Evolutionary conservation across 1,139 yeast species (phyloP).

Genomic region (Geotrichum carabidarum): DNA sequence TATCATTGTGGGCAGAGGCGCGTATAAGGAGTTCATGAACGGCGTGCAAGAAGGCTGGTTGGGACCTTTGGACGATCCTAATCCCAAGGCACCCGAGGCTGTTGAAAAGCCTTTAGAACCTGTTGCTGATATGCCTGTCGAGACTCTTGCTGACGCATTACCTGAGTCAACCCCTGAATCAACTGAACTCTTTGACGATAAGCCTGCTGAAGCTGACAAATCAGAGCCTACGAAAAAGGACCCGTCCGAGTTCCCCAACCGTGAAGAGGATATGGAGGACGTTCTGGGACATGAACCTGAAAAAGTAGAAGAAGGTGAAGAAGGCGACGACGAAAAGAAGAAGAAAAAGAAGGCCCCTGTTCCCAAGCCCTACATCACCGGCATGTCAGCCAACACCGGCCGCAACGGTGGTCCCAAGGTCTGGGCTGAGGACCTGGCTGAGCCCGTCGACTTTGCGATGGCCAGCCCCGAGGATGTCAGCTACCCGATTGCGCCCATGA

Average conservation of each 20-base stretch:
- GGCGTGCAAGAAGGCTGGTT: conserved; percentile 93
- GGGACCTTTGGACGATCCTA: conserved; percentile 79
- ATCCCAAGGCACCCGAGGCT: conserved; percentile 14
- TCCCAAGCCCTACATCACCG: conserved; percentile 63
- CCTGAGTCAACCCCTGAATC: conserved; percentile 8
- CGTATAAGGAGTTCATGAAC: conserved; percentile 82
- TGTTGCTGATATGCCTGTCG: conserved; percentile 11
- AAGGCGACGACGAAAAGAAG: conserved; percentile 30
- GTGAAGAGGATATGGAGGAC: conserved; percentile 25
- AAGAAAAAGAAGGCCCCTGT: conserved; percentile 44
- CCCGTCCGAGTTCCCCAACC: conserved; percentile 27
- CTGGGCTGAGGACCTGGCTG: conserved; percentile 37
- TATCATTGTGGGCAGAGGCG: conserved; percentile 90
- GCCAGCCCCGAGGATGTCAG: conserved; percentile 23
- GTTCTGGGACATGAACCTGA: conserved; percentile 24
- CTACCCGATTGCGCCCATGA: conserved; percentile 65
- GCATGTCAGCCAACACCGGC: conserved; percentile 7
- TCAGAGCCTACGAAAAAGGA: conserved; percentile 17
- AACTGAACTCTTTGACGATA: conserved; percentile 11
- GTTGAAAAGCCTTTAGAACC: conserved; percentile 2
- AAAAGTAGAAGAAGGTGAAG: conserved; percentile 21
- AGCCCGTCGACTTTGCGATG: conserved; percentile 58
- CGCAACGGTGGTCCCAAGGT: conserved; percentile 13
- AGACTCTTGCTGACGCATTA: conserved; percentile 12
- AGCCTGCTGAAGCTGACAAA: background rate